These are phyloP conservation scores for Penicillium griseofulvum DNA, from an alignment of 2,329 filamentous ascomycete species.

Conservation along the genomic window DNA sequence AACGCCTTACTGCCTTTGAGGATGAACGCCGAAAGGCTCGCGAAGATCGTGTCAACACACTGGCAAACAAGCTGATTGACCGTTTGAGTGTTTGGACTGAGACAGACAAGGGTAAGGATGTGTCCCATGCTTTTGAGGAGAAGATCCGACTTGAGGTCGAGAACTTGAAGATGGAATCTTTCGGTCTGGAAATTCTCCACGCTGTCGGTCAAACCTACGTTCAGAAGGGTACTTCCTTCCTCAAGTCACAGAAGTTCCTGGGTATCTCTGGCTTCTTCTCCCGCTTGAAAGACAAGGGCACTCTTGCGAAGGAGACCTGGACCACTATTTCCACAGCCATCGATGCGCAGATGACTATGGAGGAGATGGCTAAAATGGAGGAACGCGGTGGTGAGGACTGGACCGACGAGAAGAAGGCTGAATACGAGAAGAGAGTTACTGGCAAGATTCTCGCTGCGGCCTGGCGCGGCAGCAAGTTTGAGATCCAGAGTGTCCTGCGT, in stretches of 20 bases:
- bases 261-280: conserved; percentile 95
- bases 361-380: conserved; percentile 97
- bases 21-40: conserved; percentile 78
- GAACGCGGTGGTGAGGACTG: conserved; percentile 93
- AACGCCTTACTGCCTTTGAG: conserved; percentile 86
- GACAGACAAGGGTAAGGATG: conserved; percentile 82
- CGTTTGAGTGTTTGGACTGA: conserved; percentile 95
- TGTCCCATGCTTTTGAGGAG: conserved; percentile 85
- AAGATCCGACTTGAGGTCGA: conserved; percentile 95
- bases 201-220: conserved; percentile 91
- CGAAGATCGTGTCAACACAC: conserved; percentile 82
- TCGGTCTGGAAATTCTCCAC: conserved; percentile 92
- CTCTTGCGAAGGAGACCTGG: conserved; percentile 96
- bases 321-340: conserved; percentile 95
- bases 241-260: conserved; percentile 95
- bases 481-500: conserved; percentile 92
- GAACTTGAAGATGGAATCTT: conserved; percentile 98
- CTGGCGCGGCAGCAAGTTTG: conserved; percentile 94
- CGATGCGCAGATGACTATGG: conserved; percentile 96
- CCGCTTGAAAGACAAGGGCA: conserved; percentile 92
- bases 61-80: conserved; percentile 81
- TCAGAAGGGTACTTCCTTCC: conserved; percentile 78
- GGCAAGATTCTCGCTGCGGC: conserved; percentile 97
- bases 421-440: conserved; percentile 93
- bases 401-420: conserved; percentile 95